Evolutionary conservation across 2,329 filamentous ascomycete species (phyloP), one percentile per base, ranked within the genome.

Genomic region (Alternaria triticina): DNA sequence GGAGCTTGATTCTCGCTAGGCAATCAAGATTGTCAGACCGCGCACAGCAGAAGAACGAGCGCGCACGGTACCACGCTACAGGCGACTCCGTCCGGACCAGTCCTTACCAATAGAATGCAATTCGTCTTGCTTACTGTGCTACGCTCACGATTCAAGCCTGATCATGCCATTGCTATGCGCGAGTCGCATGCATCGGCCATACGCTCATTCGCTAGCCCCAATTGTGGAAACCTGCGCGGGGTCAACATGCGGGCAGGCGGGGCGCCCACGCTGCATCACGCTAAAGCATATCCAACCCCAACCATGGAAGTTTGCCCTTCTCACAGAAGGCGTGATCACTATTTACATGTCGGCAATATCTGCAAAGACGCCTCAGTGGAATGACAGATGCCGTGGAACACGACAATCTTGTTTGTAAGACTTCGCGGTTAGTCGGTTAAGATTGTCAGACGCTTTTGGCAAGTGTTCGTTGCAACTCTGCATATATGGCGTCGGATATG

Each of bases 401-500:
- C 12, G n/a, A 4, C 10, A 15, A 46, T 36, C 22, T 9, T 12
- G 36, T 28, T 40, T 17, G n/a, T 12, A 25, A 6, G 0, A 4
- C 6, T 15, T 36, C 11, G 15, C n/a, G 33, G n/a, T 20, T 28
- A 27, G 12, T 9, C 30, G 4, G 43, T 11, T 23, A 17, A 33
- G 2, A 40, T 17, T 6, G 10, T 15, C 13, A 2, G 28, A 58
- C 15, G 46, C 17, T 28, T 28, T 58, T 40, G 44, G 44, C 25
- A 54, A 36, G 50, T 51, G 67, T 63, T 62, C 8, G 17, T 30
- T 25, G 60, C 49, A 65, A 65, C 64, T 70, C 68, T 69, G 71
- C 73, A 75, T 69, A 75, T 59, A 65, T 63, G 55, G 61, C 64
- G 30, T 65, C 72, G 71, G 73, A 66, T 66, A 72, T 69, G 59